A percentile compares a stretch with the other conserved stretches of the same genome.
Evolutionary conservation across 129 eudicot species (phyloP).

Genomic region (Rutidosis leptorrhynchoides): DNA sequence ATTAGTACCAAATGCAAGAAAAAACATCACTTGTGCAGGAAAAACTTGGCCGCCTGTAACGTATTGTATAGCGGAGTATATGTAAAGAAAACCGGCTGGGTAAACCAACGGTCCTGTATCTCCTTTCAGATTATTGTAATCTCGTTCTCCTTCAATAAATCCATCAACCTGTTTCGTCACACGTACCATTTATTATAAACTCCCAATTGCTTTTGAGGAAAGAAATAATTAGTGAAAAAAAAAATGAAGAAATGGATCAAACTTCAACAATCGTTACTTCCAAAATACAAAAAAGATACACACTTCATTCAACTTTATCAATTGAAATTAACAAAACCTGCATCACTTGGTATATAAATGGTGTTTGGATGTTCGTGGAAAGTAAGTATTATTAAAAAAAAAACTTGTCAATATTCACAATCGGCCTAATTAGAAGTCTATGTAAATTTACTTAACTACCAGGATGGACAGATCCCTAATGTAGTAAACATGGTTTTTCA

Average conservation of each 20-base stretch:
- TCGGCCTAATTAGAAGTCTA: no score
- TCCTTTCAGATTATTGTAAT: constrained; percentile 79
- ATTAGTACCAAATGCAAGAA: constrained; percentile 9
- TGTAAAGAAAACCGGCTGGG: constrained; percentile 92
- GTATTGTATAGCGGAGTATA: constrained; percentile 70
- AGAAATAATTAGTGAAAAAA: no score
- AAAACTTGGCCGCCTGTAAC: constrained; percentile 73
- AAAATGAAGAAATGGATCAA: no score
- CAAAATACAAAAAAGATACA: neutral
- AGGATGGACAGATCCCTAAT: no score
- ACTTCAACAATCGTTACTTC: no score
- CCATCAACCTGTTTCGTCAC: constrained; percentile 54
- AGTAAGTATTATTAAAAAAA: no score
- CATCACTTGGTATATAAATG: neutral
- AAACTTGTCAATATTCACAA: no score
- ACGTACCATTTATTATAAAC: constrained; percentile 1
- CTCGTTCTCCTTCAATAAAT: constrained; percentile 81
- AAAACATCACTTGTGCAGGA: constrained; percentile 71
- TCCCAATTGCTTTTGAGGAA: neutral
- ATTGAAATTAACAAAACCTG: neutral
- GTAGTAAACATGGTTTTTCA: neutral
- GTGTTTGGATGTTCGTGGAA: neutral
- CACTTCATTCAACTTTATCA: constrained; percentile 6
- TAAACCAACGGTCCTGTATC: constrained; percentile 96
- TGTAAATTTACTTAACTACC: no score